Evolutionary conservation across 2,329 filamentous ascomycete genomes (phyloP).

Genomic region (Aspergillus hortae): DNA sequence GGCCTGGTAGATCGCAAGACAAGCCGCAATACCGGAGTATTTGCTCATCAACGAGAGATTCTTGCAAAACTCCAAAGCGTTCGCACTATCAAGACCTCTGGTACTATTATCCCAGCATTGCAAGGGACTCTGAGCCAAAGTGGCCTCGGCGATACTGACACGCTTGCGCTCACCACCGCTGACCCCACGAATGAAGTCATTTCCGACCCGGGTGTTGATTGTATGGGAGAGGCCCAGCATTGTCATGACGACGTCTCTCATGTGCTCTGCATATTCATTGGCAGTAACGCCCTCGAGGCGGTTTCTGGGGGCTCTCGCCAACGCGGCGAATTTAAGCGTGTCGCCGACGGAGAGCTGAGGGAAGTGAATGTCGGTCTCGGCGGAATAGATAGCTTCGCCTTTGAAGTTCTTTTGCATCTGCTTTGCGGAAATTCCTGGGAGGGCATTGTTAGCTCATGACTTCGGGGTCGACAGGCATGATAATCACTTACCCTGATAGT

Average conservation of each 20-base stretch:
- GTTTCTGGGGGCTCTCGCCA: slow-evolving; percentile 52
- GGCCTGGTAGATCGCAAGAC: slow-evolving; percentile 50
- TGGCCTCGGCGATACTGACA: slow-evolving; percentile 58
- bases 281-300: slow-evolving; percentile 40
- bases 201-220: slow-evolving; percentile 43
- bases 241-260: slow-evolving; percentile 45
- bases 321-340: slow-evolving; percentile 73
- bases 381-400: slow-evolving; percentile 82
- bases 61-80: slow-evolving; percentile 51
- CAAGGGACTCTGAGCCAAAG: slow-evolving; percentile 41
- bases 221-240: slow-evolving; percentile 51
- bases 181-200: slow-evolving; percentile 60
- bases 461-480: too few species aligned
- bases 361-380: slow-evolving; percentile 80
- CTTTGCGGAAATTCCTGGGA: slow-evolving; percentile 33
- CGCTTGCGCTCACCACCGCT: slow-evolving; percentile 60
- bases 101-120: slow-evolving; percentile 39
- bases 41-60: slow-evolving; percentile 45
- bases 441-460: neutral
- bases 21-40: slow-evolving; percentile 39
- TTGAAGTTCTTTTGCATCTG: slow-evolving; percentile 69
- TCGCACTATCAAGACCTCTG: slow-evolving; percentile 41
- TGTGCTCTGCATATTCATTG: slow-evolving; percentile 41
- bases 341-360: slow-evolving; percentile 74
- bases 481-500: slow-evolving; percentile 22